phyloP scores from a whole-genome alignment of 768 basidiomycete genomes.

The Coprinopsis strossmayeri region DNA sequence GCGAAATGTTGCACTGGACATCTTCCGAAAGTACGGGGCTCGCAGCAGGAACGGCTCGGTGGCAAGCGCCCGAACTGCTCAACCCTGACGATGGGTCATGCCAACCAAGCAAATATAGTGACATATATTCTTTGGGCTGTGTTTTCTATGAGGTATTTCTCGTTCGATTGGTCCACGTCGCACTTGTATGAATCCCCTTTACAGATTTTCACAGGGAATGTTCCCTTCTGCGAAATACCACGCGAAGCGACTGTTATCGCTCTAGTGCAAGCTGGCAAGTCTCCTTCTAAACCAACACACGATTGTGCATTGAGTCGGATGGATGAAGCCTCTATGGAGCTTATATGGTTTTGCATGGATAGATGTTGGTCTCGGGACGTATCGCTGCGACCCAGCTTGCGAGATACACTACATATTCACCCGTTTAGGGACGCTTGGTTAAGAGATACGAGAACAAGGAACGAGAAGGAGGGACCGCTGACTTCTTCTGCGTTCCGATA shows the following conservation, averaged over 20 bases:
- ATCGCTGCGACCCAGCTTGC: neutral
- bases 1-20: constrained; percentile 8
- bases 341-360: neutral
- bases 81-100: constrained; percentile 7
- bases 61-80: constrained; percentile 12
- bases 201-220: constrained; percentile 12
- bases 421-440: neutral
- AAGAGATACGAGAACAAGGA: neutral
- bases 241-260: constrained; percentile 16
- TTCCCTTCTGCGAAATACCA: constrained; percentile 17
- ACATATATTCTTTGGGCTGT: constrained; percentile 12
- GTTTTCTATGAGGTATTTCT: constrained; percentile 10
- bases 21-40: constrained; percentile 4
- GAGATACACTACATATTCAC: neutral
- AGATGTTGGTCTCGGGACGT: neutral
- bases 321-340: neutral
- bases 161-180: neutral
- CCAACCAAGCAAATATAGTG: constrained; percentile 2
- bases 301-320: neutral
- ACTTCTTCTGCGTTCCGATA: neutral
- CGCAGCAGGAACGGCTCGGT: constrained; percentile 10
- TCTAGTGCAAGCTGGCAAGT: constrained; percentile 12
- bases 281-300: constrained; percentile 8
- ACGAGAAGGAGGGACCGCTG: neutral
- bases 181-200: neutral